Conservation (phyloP, 129 eudicot species). For the Kitagawia praeruptora region DNA sequence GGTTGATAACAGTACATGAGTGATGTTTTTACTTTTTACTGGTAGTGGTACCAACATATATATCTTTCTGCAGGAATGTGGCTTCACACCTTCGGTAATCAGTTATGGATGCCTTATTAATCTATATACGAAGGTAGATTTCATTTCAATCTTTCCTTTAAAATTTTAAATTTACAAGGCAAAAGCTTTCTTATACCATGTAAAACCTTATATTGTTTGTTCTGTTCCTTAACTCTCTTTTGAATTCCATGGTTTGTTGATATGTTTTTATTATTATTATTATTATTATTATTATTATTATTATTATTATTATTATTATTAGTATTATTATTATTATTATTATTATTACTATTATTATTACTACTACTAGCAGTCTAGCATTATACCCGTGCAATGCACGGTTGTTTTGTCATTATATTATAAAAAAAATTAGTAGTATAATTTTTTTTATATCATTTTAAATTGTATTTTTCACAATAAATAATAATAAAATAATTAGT, state of each 20-base stretch:
- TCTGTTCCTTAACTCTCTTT: neutral
- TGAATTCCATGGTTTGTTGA: neutral
- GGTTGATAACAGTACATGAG: neutral
- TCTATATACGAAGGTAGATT: constrained; percentile 73
- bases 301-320: too few relatives aligned
- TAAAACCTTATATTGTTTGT: neutral
- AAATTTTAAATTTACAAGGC: neutral
- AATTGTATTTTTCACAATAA: too few relatives aligned
- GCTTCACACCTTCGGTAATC: constrained; percentile 62
- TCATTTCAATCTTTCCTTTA: neutral
- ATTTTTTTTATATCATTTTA: too few relatives aligned
- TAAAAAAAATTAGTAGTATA: too few relatives aligned
- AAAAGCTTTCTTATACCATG: neutral
- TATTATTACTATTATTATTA: too few relatives aligned
- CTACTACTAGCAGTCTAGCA: too few relatives aligned
- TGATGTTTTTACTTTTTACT: neutral
- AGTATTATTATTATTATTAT: too few relatives aligned
- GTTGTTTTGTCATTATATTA: too few relatives aligned
- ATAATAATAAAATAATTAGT: too few relatives aligned
- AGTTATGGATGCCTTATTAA: constrained; percentile 90
- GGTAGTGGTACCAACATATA: constrained; percentile 13
- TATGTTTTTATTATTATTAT: too few relatives aligned
- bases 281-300: too few relatives aligned
- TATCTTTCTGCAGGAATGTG: constrained; percentile 57
- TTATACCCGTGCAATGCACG: too few relatives aligned